Percentiles rank a stretch among this genome's conserved stretches.
Evolutionary conservation across 257 asterid species (phyloP).

Genomic region (Voacanga thouarsii): DNA sequence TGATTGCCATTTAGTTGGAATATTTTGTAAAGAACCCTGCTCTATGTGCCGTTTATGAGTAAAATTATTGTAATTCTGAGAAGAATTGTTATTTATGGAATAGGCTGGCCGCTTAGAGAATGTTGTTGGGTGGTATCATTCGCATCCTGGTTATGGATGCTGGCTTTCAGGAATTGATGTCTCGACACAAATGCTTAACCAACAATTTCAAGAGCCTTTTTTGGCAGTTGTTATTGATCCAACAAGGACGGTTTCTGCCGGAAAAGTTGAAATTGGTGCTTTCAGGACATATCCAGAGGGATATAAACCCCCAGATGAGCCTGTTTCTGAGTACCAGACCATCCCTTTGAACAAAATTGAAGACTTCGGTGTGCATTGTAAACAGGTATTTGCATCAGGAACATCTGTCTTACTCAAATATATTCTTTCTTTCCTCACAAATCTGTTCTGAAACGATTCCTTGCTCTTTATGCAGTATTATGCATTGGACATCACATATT

Average conservation of each 20-base stretch:
- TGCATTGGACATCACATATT: constrained; percentile 91
- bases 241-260: constrained; percentile 96
- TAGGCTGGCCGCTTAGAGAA: constrained; percentile 96
- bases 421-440: background rate
- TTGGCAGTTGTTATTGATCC: constrained; percentile 99
- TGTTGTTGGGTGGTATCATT: constrained; percentile 98
- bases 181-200: constrained; percentile 95
- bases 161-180: constrained; percentile 99
- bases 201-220: constrained; percentile 94
- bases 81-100: constrained; percentile 8
- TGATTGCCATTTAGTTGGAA: background rate
- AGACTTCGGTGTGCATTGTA: constrained; percentile 97
- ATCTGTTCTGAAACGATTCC: background rate
- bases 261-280: constrained; percentile 97
- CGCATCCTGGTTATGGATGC: constrained; percentile 99
- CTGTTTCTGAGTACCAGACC: constrained; percentile 92
- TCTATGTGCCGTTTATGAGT: background rate
- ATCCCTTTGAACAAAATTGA: constrained; percentile 96
- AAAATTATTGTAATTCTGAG: background rate
- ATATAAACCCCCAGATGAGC: constrained; percentile 94
- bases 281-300: constrained; percentile 96
- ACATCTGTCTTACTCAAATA: background rate
- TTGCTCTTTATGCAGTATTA: constrained; percentile 58
- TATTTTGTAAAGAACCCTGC: background rate
- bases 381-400: constrained; percentile 56